Base-by-base conservation (phyloP, 805 yeast genomes). In the Teunomyces barrocoloradensis region DNA sequence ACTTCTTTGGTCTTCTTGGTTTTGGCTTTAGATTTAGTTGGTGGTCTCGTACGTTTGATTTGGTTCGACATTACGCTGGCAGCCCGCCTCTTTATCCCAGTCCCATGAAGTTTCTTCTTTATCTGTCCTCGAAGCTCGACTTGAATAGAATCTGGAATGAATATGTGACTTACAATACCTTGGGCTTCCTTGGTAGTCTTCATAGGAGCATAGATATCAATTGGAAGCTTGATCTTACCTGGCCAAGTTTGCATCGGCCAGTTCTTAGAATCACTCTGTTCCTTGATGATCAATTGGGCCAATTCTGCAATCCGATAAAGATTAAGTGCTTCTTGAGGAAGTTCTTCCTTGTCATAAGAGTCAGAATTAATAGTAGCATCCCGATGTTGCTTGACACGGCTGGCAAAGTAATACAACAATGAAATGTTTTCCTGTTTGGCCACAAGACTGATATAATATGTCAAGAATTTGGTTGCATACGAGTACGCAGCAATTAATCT, bases 231-330 rank as follows among this genome's bases (percentile, higher is more conserved):
- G 13, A 86, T 63, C 56, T 84, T 86, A 1, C 92, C 95, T 0
- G 96, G 95, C 82, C 91, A 90, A 0, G 90, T 82, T 20, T 84
- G 79, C 47, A 87, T 71, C 18, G 78, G 77, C 96, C 96, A 89
- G 39, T 73, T 75, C 55, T 77, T 82, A 20, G 66, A 57, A 20
- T 78, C 83, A 37, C 84, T 79, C 20, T 81, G 66, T 47, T 78
- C 81, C 46, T 82, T 78, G 40, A 89, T 72, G 5, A 81, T 68
- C 48, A 86, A 64, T 61, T 87, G 95, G 1, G 89, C 73, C 35
- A 90, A 63, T 55, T 90, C 97, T 1, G 96, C 78, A 10, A 88
- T 69, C 34, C 81, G 63, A 58, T 88, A 90, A 32, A 89, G 65
- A 28, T 77, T 74, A 12, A 65, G 51, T 1, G 60, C 65, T 28